Percentiles rank a stretch among this genome's conserved stretches.
These are phyloP conservation scores for Crithidia fasciculata DNA, from an alignment of 208 protist species.

Conservation along the genomic window DNA sequence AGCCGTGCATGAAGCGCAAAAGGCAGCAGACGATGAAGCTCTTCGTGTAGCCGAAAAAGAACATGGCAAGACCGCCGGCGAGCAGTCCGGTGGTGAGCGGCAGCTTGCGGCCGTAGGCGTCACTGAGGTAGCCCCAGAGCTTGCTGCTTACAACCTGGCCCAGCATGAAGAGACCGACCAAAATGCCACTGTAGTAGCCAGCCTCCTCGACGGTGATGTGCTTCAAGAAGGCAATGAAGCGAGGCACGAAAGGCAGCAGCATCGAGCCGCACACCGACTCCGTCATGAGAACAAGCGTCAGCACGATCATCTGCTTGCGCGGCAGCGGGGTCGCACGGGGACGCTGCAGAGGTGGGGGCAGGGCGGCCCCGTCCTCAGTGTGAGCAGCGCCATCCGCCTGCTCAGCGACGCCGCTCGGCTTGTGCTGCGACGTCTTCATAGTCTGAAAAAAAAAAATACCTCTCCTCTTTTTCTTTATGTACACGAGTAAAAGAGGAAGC, in stretches of 20 bases:
- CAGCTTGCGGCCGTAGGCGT: slow-evolving; percentile 65
- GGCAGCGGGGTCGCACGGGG: slow-evolving; percentile 59
- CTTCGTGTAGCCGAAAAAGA: slow-evolving; percentile 67
- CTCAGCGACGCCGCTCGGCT: not conserved
- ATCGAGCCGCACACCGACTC: slow-evolving; percentile 77
- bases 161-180: slow-evolving; percentile 83
- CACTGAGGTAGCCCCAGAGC: slow-evolving; percentile 71
- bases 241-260: slow-evolving; percentile 76
- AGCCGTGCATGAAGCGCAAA: slow-evolving; percentile 72
- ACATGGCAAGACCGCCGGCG: slow-evolving; percentile 50
- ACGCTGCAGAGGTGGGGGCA: not conserved
- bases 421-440: not conserved
- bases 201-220: slow-evolving; percentile 37
- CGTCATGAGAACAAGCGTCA: slow-evolving; percentile 71
- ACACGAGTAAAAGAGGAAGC: too few relatives aligned
- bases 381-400: not conserved
- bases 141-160: slow-evolving; percentile 79
- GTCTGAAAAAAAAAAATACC: not conserved
- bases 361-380: not conserved
- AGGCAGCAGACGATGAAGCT: slow-evolving; percentile 49
- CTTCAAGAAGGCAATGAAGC: slow-evolving; percentile 63
- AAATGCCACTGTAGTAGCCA: slow-evolving; percentile 67
- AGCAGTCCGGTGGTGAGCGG: slow-evolving; percentile 54
- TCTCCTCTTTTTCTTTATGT: too few relatives aligned
- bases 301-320: slow-evolving; percentile 49